These are phyloP conservation scores for Monosporascus sp. DNA, from an alignment of 2,329 filamentous ascomycete species.

Conservation along the genomic window DNA sequence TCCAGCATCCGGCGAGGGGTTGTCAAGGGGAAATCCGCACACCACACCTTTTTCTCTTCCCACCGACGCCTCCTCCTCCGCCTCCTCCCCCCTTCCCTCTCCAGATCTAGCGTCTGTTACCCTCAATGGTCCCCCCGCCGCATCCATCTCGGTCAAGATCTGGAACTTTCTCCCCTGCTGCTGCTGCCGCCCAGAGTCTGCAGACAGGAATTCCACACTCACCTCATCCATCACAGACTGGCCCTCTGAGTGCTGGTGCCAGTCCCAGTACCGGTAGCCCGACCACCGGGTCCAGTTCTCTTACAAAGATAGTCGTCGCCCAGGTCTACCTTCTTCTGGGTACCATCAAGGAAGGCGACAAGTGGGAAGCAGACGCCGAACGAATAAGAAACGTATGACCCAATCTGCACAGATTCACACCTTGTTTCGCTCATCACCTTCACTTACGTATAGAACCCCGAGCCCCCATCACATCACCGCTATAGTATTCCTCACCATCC, in stretches of 20 bases:
- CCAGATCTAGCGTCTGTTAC: slow-evolving; percentile 20
- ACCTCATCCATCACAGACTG: slow-evolving; percentile 51
- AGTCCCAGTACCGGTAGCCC: slow-evolving; percentile 58
- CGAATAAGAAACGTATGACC: slow-evolving; percentile 79
- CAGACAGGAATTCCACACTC: slow-evolving; percentile 52
- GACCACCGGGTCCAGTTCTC: slow-evolving; percentile 54
- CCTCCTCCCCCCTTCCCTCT: slow-evolving; percentile 11
- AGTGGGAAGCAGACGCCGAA: slow-evolving; percentile 88
- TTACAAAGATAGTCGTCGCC: slow-evolving; percentile 90
- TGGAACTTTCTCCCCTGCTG: slow-evolving; percentile 60
- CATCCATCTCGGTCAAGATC: slow-evolving; percentile 41
- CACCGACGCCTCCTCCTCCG: slow-evolving; percentile 3
- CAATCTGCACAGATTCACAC: not conserved
- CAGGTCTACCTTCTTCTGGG: slow-evolving; percentile 93
- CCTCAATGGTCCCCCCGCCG: slow-evolving; percentile 29
- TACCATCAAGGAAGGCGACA: slow-evolving; percentile 86
- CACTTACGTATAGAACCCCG: not conserved
- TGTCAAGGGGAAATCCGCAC: slow-evolving; percentile 18
- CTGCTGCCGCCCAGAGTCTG: slow-evolving; percentile 43
- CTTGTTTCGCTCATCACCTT: slow-evolving; percentile 2
- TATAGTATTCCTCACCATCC: not conserved
- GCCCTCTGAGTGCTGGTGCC: slow-evolving; percentile 53
- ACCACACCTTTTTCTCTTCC: slow-evolving; percentile 7
- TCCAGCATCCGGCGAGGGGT: slow-evolving; percentile 20
- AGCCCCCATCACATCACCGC: not conserved